phyloP scores from a whole-genome alignment of 768 basidiomycete species.

The Psilocybe sp. region DNA sequence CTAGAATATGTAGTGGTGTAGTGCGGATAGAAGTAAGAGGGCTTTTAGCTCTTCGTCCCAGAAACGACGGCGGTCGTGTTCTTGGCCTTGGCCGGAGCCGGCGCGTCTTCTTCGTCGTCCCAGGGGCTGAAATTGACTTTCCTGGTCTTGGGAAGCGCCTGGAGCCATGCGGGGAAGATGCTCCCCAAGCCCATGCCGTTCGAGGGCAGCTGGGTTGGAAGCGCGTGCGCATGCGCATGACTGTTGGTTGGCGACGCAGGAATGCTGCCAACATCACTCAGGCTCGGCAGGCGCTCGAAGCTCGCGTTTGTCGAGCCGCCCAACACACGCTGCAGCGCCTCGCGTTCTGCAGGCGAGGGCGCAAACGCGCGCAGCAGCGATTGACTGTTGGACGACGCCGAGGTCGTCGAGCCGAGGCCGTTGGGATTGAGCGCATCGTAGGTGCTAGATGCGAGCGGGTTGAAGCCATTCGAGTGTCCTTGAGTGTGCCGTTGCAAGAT shows the following conservation, averaged over 20 bases:
- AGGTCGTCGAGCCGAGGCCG: slow-evolving; percentile 39
- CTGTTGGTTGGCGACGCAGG: slow-evolving; percentile 62
- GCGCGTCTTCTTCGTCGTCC: slow-evolving; percentile 63
- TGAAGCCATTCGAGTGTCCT: slow-evolving; percentile 8
- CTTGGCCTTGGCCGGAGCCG: slow-evolving; percentile 4
- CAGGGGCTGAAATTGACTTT: slow-evolving; percentile 81
- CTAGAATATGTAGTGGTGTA: too few relatives aligned
- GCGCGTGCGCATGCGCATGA: slow-evolving; percentile 42
- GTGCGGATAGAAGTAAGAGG: too few relatives aligned
- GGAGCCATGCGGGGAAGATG: slow-evolving; percentile 64
- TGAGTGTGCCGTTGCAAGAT: slow-evolving; percentile 33
- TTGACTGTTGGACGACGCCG: slow-evolving; percentile 40
- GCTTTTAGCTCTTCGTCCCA: too few relatives aligned
- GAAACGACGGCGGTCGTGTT: neutral
- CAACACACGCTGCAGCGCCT: slow-evolving; percentile 77
- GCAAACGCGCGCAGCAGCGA: slow-evolving; percentile 78
- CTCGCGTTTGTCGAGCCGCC: slow-evolving; percentile 73
- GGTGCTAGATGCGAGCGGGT: slow-evolving; percentile 11
- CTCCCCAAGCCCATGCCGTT: slow-evolving; percentile 23
- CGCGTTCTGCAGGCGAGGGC: slow-evolving; percentile 84
- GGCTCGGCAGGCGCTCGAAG: slow-evolving; percentile 73
- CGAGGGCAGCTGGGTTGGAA: slow-evolving; percentile 21
- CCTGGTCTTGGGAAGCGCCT: slow-evolving; percentile 58
- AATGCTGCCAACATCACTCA: slow-evolving; percentile 73
- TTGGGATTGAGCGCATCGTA: slow-evolving; percentile 64